Percentiles rank a stretch among this genome's conserved stretches.
phyloP scores from a whole-genome alignment of 148 eudicot species.

The Amaranthus palmeri region DNA sequence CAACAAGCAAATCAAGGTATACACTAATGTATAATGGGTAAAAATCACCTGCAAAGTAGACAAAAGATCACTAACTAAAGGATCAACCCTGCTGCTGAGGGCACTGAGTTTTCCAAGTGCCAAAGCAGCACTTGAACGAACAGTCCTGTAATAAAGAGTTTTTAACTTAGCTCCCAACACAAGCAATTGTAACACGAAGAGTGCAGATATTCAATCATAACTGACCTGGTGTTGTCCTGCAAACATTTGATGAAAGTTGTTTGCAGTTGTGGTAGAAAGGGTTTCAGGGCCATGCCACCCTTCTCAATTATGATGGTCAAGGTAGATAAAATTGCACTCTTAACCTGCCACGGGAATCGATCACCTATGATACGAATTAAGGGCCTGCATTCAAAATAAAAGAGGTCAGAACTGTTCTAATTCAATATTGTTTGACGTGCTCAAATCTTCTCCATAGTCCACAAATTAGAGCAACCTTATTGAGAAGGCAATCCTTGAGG shows the following conservation, averaged over 20 bases:
- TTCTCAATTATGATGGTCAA: conserved; percentile 80
- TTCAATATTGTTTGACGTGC: too few relatives aligned
- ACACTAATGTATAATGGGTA: conserved; percentile 8
- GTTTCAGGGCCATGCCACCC: conserved; percentile 90
- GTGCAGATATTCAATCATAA: background rate
- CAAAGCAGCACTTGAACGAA: conserved; percentile 91
- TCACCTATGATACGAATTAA: conserved; percentile 95
- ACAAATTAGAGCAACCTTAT: too few relatives aligned
- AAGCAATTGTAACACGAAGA: background rate
- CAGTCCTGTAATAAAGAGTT: conserved; percentile 54
- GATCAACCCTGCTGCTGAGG: conserved; percentile 90
- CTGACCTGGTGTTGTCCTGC: conserved; percentile 83
- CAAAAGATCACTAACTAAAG: conserved; percentile 90
- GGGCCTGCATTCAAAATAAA: conserved; percentile 49
- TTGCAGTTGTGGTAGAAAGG: conserved; percentile 96
- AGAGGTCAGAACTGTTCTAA: background rate
- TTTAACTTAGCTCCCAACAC: conserved; percentile 14
- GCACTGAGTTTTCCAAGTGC: conserved; percentile 99
- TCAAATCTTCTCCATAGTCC: too few relatives aligned
- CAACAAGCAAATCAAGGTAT: background rate
- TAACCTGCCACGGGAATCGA: conserved; percentile 98
- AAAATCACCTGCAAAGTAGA: conserved; percentile 73
- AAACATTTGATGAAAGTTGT: conserved; percentile 93
- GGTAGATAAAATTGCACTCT: conserved; percentile 95
- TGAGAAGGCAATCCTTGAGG: too few relatives aligned